These are phyloP conservation scores for Globisporangium echinulatum DNA, from an alignment of 352 stramenopile species.

Conservation along the genomic window DNA sequence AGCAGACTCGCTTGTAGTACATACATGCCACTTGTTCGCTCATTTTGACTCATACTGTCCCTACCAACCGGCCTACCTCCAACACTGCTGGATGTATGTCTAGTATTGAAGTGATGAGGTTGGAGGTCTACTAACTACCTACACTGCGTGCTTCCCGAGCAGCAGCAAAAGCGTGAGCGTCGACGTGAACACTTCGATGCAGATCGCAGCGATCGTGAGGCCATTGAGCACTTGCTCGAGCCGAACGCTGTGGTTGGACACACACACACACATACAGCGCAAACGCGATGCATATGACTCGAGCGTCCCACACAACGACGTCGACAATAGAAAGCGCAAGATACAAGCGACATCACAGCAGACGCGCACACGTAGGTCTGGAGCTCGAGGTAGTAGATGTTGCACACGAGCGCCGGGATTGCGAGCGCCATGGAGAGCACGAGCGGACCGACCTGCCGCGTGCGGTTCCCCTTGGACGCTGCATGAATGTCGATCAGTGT, in stretches of 20 bases:
- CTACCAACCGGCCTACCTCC: no score
- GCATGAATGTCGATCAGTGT: neutral
- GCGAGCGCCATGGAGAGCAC: slow-evolving; percentile 48
- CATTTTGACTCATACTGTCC: no score
- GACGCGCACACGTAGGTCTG: slow-evolving; percentile 69
- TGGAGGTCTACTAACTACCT: no score
- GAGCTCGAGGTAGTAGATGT: slow-evolving; percentile 68
- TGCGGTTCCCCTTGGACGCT: slow-evolving; percentile 84
- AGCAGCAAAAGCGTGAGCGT: slow-evolving; percentile 41
- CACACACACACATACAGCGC: neutral
- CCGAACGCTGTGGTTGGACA: slow-evolving; percentile 25
- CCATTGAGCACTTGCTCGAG: slow-evolving; percentile 60
- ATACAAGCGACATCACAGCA: no score
- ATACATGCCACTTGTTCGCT: no score
- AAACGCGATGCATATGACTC: no score
- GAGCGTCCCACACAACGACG: no score
- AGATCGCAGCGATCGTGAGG: slow-evolving; percentile 52
- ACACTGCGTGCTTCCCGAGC: slow-evolving; percentile 9
- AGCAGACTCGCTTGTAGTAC: neutral
- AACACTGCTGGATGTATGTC: no score
- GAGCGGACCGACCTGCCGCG: slow-evolving; percentile 49
- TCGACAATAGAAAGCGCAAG: no score
- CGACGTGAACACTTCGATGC: slow-evolving; percentile 42
- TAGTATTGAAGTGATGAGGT: no score
- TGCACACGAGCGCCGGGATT: slow-evolving; percentile 45